Evolutionary conservation across 148 eudicot species (phyloP).

Genomic region (Fagopyrum homotropicum): DNA sequence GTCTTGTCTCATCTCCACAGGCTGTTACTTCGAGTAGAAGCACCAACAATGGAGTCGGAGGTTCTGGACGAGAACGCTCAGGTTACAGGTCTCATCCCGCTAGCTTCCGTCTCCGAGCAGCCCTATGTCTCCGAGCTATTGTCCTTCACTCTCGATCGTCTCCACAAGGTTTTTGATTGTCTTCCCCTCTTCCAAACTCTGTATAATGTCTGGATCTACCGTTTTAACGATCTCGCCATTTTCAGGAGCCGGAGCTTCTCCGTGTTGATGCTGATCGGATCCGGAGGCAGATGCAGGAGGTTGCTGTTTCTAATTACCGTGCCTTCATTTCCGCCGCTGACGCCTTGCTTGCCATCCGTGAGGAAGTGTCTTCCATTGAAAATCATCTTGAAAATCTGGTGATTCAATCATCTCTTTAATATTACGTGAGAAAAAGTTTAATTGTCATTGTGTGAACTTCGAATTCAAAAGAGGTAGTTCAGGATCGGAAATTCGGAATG

Average conservation of each 20-base stretch:
- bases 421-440: neutral
- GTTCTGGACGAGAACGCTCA: slow-evolving; percentile 33
- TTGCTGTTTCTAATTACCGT: slow-evolving; percentile 90
- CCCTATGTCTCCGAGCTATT: slow-evolving; percentile 97
- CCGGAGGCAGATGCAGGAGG: slow-evolving; percentile 96
- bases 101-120: slow-evolving; percentile 82
- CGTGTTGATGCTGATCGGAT: slow-evolving; percentile 96
- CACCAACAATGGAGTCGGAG: slow-evolving; percentile 21
- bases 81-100: slow-evolving; percentile 52
- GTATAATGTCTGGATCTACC: neutral
- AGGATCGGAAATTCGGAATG: neutral
- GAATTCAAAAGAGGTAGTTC: neutral
- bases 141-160: slow-evolving; percentile 98
- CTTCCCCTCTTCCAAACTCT: neutral
- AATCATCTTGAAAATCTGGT: slow-evolving; percentile 86
- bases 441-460: neutral
- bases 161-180: slow-evolving; percentile 59
- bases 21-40: neutral
- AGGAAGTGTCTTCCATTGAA: slow-evolving; percentile 84
- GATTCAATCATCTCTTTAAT: neutral
- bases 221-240: neutral
- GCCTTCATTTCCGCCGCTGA: slow-evolving; percentile 95
- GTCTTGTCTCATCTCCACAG: neutral
- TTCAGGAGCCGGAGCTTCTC: slow-evolving; percentile 88
- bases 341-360: slow-evolving; percentile 66